Conservation (phyloP, 2,329 filamentous ascomycete genomes). For the Chrysosporium queenslandicum region DNA sequence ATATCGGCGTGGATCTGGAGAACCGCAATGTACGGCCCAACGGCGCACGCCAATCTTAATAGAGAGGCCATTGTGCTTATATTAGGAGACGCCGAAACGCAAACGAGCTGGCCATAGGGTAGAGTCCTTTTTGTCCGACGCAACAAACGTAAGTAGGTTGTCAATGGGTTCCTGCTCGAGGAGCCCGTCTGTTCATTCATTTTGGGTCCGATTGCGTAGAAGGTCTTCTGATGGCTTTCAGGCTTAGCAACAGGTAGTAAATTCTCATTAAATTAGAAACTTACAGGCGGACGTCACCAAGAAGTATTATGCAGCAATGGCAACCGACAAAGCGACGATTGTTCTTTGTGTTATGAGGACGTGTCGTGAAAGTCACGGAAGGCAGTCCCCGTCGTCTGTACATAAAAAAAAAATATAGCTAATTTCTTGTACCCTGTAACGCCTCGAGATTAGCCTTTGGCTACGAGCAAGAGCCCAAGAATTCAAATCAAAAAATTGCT, state of each 20-base stretch:
- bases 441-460: conserved; percentile 1
- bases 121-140: conserved; percentile 27
- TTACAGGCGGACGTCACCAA: neutral
- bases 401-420: neutral
- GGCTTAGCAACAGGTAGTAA: no score
- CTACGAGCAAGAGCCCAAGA: neutral
- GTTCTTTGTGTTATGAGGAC: neutral
- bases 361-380: conserved; percentile 1
- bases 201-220: neutral
- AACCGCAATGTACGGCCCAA: conserved; percentile 52
- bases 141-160: conserved; percentile 31
- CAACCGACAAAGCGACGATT: no score
- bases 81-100: conserved; percentile 46
- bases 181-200: conserved; percentile 11
- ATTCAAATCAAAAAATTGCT: neutral
- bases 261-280: no score
- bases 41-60: conserved; percentile 46
- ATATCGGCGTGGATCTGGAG: conserved; percentile 54
- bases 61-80: conserved; percentile 48
- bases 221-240: neutral
- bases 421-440: conserved; percentile 4
- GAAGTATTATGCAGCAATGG: no score
- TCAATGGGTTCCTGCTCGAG: conserved; percentile 26
- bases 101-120: conserved; percentile 32
- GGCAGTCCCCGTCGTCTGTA: no score